Base-by-base conservation (phyloP, 768 basidiomycete genomes). In the Serendipita sp. region DNA sequence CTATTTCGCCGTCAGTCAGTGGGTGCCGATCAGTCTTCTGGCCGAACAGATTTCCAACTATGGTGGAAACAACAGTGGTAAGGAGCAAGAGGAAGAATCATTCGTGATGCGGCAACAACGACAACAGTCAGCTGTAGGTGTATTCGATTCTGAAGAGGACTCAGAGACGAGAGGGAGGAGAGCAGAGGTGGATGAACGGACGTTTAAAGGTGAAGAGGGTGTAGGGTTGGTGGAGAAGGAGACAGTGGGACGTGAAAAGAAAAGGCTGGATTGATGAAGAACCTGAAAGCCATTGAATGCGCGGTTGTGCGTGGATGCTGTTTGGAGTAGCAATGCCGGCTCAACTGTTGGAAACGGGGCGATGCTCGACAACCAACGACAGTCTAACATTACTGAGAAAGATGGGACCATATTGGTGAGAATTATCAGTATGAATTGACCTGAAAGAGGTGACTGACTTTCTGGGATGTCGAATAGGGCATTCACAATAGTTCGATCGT, bases 401-500 rank as follows among this genome's bases (percentile, higher is more conserved):
- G 89, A 91, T 0, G 94, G 94, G 3, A 86, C 91, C 46, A 91
- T 93, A 63, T 74, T 93, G 66, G 88, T 91, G 68, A 66, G 85
- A 78, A 13, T 23, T 1, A 23, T 1, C 23, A 23, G 23, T 23
- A 23, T 23, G 23, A 23, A 23, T 23, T 23, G 23, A 23, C 23
- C 23, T 23, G 23, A 23, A 23, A 23, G 23, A 23, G 23, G 23
- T 23, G 23, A 23, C 23, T 23, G 23, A 23, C 23, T 23, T 23
- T 23, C 23, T 23, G 0, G 23, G 2, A 41, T 41, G 13, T 41
- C 48, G 32, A 44, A 48, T 66, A 92, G 90, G 93, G 95, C 46
- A 95, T 97, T 63, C 93, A 97, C 74, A 98, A 96, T 70, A 81
- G 96, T 66, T 95, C 89, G 73, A 78, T 98, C 67, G 95, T 97